Base-by-base conservation (phyloP, 164 flowering plant species). In the Tetrastigma voinierianum region DNA sequence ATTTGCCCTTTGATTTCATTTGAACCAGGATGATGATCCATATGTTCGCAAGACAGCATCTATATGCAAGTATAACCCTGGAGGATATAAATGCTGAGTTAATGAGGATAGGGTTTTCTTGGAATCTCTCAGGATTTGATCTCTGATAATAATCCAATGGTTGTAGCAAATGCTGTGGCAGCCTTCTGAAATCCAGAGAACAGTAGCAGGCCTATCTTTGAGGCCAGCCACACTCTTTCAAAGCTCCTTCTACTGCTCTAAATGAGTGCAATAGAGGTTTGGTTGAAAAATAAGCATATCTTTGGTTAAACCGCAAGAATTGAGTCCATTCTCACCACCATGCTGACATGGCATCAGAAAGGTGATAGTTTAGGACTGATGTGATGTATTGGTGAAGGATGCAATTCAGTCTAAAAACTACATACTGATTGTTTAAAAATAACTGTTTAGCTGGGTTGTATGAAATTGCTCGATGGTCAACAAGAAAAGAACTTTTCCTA, bases 31-130 rank as follows among this genome's bases (percentile, higher is more conserved):
- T 83, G 99, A 96, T 81, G 99, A 96, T 83, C 99, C 99, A 49
- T 96, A 96, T 85, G 99, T 96, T 77, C 93, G 98, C 60, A 96
- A 96, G 86, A 96, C 99, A 45, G 98, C 99, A 25, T 87, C 99
- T 45, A 90, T 96, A 59, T 96, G 99, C n/a, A n/a, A n/a, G n/a
- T n/a, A n/a, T n/a, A n/a, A n/a, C n/a, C n/a, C n/a, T n/a, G n/a
- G n/a, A 78, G 80, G 98, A 93, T 74, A 93, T 96, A 71, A 96
- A 96, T 88, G 96, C 99, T 54, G 99, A 96, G 81, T 82, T 96
- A 51, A 98, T 96, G 99, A 96, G 76, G 99, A 96, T 73, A 86
- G 99, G 69, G 99, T 97, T 59, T 96, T 93, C 66, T 71, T 96
- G 73, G 99, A 96, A 16, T 78, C 96, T 54, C 89, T 96, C 44